phyloP scores from a whole-genome alignment of 2,329 filamentous ascomycete genomes.

The Aspergillus pseudonomiae region DNA sequence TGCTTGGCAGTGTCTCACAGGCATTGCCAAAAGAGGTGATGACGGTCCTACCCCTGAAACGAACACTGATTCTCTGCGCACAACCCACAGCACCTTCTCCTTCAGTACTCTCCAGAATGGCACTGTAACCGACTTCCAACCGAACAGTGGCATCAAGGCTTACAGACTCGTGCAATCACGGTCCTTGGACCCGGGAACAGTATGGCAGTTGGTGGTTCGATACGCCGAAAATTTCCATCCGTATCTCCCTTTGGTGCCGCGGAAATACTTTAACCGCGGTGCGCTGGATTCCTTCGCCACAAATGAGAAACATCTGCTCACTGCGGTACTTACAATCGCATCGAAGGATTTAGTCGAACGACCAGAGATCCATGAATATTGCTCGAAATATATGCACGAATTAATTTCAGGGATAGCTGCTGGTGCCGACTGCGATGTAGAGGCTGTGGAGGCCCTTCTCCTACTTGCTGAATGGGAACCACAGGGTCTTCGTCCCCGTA shows the following conservation, averaged over 20 bases:
- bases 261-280: slow-evolving; percentile 58
- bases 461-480: slow-evolving; percentile 75
- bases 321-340: slow-evolving; percentile 70
- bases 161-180: slow-evolving; percentile 49
- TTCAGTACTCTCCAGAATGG: slow-evolving; percentile 32
- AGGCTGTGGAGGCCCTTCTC: slow-evolving; percentile 70
- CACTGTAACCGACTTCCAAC: slow-evolving; percentile 29
- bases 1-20: slow-evolving; percentile 52
- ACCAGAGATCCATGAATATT: slow-evolving; percentile 65
- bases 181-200: slow-evolving; percentile 52
- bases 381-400: slow-evolving; percentile 70
- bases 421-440: slow-evolving; percentile 67
- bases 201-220: slow-evolving; percentile 58
- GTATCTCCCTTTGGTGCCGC: slow-evolving; percentile 69
- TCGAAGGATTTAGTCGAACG: slow-evolving; percentile 71
- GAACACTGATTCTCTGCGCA: slow-evolving; percentile 25
- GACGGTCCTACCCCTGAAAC: slow-evolving; percentile 27
- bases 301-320: slow-evolving; percentile 68
- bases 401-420: slow-evolving; percentile 69
- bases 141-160: slow-evolving; percentile 39
- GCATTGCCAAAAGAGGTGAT: slow-evolving; percentile 45
- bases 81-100: slow-evolving; percentile 27
- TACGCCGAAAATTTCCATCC: slow-evolving; percentile 70
- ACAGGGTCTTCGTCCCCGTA: slow-evolving; percentile 62
- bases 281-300: slow-evolving; percentile 60